These are phyloP conservation scores for Clonostachys chloroleuca DNA, from an alignment of 2,329 filamentous ascomycete genomes.

Conservation along the genomic window DNA sequence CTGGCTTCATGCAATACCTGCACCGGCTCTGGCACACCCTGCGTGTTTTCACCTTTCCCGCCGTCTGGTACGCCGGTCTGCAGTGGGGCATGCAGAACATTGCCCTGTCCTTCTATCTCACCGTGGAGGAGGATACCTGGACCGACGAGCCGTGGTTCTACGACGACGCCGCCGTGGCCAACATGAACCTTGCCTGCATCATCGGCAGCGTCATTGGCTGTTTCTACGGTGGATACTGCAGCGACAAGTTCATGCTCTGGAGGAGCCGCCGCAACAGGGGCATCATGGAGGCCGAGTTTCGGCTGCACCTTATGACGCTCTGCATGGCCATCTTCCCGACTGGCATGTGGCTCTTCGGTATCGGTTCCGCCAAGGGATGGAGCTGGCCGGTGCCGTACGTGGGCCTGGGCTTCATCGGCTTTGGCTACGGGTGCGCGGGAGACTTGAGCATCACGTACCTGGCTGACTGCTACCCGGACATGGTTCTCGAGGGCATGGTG, in stretches of 20 bases:
- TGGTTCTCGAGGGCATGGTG: slow-evolving; percentile 54
- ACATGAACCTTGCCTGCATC: slow-evolving; percentile 53
- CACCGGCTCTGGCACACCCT: slow-evolving; percentile 48
- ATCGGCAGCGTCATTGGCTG: slow-evolving; percentile 51
- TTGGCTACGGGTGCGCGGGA: slow-evolving; percentile 54
- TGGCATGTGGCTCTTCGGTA: slow-evolving; percentile 48
- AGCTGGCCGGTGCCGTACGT: slow-evolving; percentile 49
- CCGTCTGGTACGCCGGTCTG: slow-evolving; percentile 50
- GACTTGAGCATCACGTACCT: slow-evolving; percentile 51
- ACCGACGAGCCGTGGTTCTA: slow-evolving; percentile 50
- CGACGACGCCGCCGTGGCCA: slow-evolving; percentile 43
- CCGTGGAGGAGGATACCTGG: slow-evolving; percentile 53
- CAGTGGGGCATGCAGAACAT: slow-evolving; percentile 58
- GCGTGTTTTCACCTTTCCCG: slow-evolving; percentile 52
- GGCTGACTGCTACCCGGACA: slow-evolving; percentile 51
- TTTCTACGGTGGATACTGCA: slow-evolving; percentile 52
- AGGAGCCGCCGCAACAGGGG: slow-evolving; percentile 48
- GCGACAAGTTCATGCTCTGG: slow-evolving; percentile 50
- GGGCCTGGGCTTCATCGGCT: slow-evolving; percentile 52
- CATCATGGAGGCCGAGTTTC: slow-evolving; percentile 50
- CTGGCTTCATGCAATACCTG: slow-evolving; percentile 48
- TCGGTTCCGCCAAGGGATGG: slow-evolving; percentile 45
- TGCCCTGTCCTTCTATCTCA: slow-evolving; percentile 56
- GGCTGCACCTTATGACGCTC: slow-evolving; percentile 44
- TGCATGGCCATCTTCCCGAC: slow-evolving; percentile 43